Conservation (phyloP, 306 rosid genomes). For the Cucurbita moschata region DNA sequence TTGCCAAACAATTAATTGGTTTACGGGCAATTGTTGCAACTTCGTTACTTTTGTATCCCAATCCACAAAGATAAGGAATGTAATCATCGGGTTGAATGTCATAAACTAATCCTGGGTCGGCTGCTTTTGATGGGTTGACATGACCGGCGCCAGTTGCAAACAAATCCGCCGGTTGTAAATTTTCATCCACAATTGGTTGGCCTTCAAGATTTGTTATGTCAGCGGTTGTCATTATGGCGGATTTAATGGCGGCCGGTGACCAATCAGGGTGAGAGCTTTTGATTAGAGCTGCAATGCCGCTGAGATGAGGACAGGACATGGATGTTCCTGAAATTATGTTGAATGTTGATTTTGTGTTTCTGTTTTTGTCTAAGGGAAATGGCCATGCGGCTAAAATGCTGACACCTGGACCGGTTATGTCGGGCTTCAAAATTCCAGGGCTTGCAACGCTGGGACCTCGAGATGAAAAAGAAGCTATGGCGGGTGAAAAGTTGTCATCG, state of each 20-base stretch:
- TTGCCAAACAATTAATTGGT: neutral
- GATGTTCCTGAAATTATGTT: slow-evolving; percentile 11
- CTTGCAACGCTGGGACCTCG: slow-evolving; percentile 6
- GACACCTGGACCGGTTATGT: slow-evolving; percentile 9
- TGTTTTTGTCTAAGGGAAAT: slow-evolving; percentile 7
- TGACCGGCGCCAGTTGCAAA: slow-evolving; percentile 6
- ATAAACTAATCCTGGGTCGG: slow-evolving; percentile 8
- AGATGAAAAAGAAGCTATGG: slow-evolving; percentile 10
- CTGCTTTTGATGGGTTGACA: slow-evolving; percentile 6
- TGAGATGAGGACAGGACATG: slow-evolving; percentile 12
- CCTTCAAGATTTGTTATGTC: neutral
- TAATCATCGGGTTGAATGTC: slow-evolving; percentile 11
- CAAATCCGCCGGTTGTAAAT: neutral
- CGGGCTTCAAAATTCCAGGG: slow-evolving; percentile 8
- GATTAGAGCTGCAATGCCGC: slow-evolving; percentile 11
- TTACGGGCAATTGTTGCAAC: neutral
- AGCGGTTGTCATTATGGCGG: slow-evolving; percentile 8
- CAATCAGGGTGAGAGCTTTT: slow-evolving; percentile 6
- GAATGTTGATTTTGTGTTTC: slow-evolving; percentile 1
- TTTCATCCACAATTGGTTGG: neutral
- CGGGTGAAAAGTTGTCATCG: neutral
- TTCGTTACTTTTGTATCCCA: slow-evolving; percentile 8
- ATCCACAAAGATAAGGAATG: slow-evolving; percentile 11
- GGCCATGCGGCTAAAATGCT: slow-evolving; percentile 16
- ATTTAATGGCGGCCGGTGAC: slow-evolving; percentile 14